Percentiles rank a stretch among this genome's conserved stretches.
Evolutionary conservation across 2,329 filamentous ascomycete genomes (phyloP).

Genomic region (Rhinocladiella mackenziei): DNA sequence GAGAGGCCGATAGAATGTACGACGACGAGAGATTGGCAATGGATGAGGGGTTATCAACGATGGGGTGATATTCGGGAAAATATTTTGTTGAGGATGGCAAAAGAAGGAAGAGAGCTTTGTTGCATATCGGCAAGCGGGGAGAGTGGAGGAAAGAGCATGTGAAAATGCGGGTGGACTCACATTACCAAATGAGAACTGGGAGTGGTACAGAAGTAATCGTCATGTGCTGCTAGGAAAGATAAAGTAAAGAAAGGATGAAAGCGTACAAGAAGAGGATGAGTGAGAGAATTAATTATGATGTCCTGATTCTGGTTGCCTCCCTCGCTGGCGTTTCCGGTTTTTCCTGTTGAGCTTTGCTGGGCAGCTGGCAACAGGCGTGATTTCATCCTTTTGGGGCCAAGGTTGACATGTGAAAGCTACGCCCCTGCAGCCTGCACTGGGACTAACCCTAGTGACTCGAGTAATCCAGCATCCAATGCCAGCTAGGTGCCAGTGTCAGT

Average conservation of each 20-base stretch:
- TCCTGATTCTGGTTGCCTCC: not conserved
- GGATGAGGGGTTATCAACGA: not conserved
- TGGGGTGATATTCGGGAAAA: not conserved
- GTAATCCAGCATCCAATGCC: too few relatives aligned
- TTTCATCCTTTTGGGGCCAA: too few relatives aligned
- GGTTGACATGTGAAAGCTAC: too few relatives aligned
- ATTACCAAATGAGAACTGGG: not conserved
- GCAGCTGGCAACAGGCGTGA: too few relatives aligned
- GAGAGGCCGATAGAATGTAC: not conserved
- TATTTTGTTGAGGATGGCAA: conserved; percentile 8
- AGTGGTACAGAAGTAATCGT: not conserved
- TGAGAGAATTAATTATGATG: not conserved
- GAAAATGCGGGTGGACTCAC: conserved; percentile 28
- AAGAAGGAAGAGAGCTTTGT: not conserved
- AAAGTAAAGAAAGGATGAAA: too few relatives aligned
- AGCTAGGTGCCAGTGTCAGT: too few relatives aligned
- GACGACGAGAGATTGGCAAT: not conserved
- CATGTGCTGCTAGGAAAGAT: not conserved
- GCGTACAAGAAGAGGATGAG: too few relatives aligned
- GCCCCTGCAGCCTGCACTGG: too few relatives aligned
- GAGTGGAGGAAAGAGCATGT: conserved; percentile 1
- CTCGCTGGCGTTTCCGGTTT: not conserved
- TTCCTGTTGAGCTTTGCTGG: not conserved
- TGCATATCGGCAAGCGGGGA: not conserved
- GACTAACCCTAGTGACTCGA: too few relatives aligned